A percentile compares a stretch with the other conserved stretches of the same genome.
Evolutionary conservation across 352 stramenopile genomes (phyloP).

Genomic region (Elongisporangium anandrum): DNA sequence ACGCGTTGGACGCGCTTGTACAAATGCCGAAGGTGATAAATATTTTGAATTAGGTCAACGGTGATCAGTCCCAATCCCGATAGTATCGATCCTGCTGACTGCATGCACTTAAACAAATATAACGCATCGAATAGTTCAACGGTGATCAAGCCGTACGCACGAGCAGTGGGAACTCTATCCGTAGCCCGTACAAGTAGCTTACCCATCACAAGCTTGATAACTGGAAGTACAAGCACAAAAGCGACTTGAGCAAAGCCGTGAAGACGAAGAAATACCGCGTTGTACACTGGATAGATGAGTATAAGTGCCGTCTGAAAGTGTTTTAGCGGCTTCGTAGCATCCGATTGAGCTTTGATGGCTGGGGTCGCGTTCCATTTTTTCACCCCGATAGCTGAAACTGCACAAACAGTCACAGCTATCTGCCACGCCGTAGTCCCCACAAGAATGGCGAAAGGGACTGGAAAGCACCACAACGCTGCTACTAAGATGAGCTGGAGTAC

Average conservation of each 20-base stretch:
- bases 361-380: not conserved
- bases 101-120: not conserved
- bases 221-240: not conserved
- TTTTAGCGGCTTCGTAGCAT: not conserved
- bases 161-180: too few species aligned
- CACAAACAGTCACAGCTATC: not conserved
- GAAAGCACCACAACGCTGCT: not conserved
- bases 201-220: not conserved
- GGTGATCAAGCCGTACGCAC: too few species aligned
- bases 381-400: too few species aligned
- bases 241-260: not conserved
- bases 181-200: too few species aligned
- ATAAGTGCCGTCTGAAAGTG: not conserved
- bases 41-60: not conserved
- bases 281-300: not conserved
- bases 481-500: not conserved
- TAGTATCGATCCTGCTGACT: not conserved
- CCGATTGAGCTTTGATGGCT: not conserved
- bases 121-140: too few species aligned
- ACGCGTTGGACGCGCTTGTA: not conserved
- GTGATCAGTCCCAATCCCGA: not conserved
- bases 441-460: not conserved
- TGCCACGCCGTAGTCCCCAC: too few species aligned
- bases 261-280: not conserved
- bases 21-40: not conserved